Base-by-base conservation (phyloP, 2,329 filamentous ascomycete species). In the Aspergillus sp. region DNA sequence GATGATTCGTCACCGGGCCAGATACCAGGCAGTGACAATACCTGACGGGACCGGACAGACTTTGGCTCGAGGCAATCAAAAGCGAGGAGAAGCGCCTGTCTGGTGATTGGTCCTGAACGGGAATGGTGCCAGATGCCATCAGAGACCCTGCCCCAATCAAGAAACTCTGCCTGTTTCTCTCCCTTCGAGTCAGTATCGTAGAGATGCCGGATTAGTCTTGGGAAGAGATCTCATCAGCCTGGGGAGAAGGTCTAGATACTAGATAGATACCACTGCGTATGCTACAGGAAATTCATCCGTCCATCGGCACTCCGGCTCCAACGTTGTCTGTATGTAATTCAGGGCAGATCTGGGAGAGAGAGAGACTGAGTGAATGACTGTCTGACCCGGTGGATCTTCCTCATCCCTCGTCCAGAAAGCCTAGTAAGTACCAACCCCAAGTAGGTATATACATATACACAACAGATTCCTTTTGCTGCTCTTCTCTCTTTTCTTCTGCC, bases 101-200 rank as follows among this genome's bases (percentile, higher is more conserved):
- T 65, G 57, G 58, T 67, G 65, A 67, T 67, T 61, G 64, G 61
- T 49, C 62, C 42, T 54, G 54, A 61, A 63, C 52, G 3, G 61
- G 63, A 62, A 57, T 60, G 60, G 60, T 30, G 62, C 53, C 49
- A 52, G 57, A 59, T 58, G 58, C 61, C 47, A 42, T 42, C 36
- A 44, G 47, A 51, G 27, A 27, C 49, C 50, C 49, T 19, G 21
- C 17, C 44, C 49, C 27, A 44, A 50, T 41, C 49, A 60, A 30
- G 54, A 32, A 55, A 52, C 30, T 30, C 25, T 21, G n/a, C 10
- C 41, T 42, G 39, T 27, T 44, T 19, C 41, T 44, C 41, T 21
- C 41, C 21, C 41, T 10, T 44, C 19, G n/a, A 50, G 15, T 30
- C 13, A n/a, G 6, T 49, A n/a, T 27, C 21, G 21, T 49, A 27